Evolutionary conservation across 371 early-diverging fungal genomes (phyloP), one percentile per base, ranked within the genome.

Genomic region (Rhizopus arrhizus): DNA sequence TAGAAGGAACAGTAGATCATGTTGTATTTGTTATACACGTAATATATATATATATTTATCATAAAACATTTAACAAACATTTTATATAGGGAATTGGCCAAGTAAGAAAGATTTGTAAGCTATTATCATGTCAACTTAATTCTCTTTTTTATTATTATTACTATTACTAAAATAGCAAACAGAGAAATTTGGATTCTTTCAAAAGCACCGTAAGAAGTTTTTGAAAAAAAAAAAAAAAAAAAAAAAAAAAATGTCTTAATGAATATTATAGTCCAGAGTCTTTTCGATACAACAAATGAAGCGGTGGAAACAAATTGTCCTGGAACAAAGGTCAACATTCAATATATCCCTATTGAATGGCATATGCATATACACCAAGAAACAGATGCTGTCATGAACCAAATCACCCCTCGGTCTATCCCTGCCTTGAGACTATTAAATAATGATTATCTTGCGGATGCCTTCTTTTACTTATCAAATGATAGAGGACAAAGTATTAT

Each of bases 401-500:
- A 77, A 31, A 84, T 87, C 49, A 86, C 88, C 7, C 64, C 84
- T 15, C 83, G 82, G 34, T 85, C 87, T 0, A 84, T 84, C 45
- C 78, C 86, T 4, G 70, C 80, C 7, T 70, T 86, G 5, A 78
- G 89, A 7, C 64, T 80, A 41, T 77, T 87, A 60, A 81, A 82
- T 69, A 89, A 89, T 55, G 88, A 89, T 16, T 85, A 85, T 54
- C 69, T 89, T 3, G 82, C 86, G 1, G 88, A 87, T 65, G 84
- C 85, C 9, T 56, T 67, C 15, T 67, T 67, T 16, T 62, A 67
- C 35, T 49, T 67, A 10, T 53, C 63, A 12, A 58, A 61, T 34
- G 61, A 62, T 10, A 43, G 62, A 36, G 54, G 62, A 10, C 54
- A 61, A 28, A 55, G 51, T 35, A 67, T 67, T 5, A 53, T 85